phyloP scores from a whole-genome alignment of 2,329 filamentous ascomycete species.

The Albophoma yamanashiensis region DNA sequence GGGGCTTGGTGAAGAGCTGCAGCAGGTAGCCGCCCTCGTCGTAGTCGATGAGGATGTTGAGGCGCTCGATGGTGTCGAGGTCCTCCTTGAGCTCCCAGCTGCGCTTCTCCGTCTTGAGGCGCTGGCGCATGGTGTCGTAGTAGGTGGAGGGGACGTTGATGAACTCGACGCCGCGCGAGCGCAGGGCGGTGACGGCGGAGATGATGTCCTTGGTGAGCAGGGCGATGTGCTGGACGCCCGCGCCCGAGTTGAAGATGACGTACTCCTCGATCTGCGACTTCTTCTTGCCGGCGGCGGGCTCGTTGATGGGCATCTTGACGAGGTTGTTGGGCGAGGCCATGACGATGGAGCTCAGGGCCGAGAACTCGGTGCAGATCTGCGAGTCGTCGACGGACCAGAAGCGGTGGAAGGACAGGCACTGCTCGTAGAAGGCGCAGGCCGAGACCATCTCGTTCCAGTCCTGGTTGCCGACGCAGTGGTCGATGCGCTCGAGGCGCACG shows the following conservation, averaged over 20 bases:
- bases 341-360: constrained; percentile 77
- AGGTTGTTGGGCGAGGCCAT: constrained; percentile 78
- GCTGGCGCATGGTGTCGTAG: constrained; percentile 64
- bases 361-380: constrained; percentile 87
- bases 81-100: constrained; percentile 64
- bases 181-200: constrained; percentile 62
- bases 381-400: constrained; percentile 97
- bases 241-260: constrained; percentile 78
- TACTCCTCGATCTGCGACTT: constrained; percentile 93
- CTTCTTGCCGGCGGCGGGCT: constrained; percentile 82
- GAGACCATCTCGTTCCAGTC: constrained; percentile 80
- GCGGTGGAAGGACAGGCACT: constrained; percentile 82
- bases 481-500: constrained; percentile 64
- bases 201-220: constrained; percentile 76
- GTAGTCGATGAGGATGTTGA: constrained; percentile 91
- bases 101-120: constrained; percentile 54
- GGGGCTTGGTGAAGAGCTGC: constrained; percentile 70
- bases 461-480: constrained; percentile 97
- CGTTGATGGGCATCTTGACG: constrained; percentile 98
- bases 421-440: constrained; percentile 68
- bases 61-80: constrained; percentile 60
- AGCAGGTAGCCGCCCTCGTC: constrained; percentile 82
- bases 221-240: constrained; percentile 90
- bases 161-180: constrained; percentile 84
- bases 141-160: constrained; percentile 83